Base-by-base conservation (phyloP, 768 basidiomycete species). In the Serendipita vermifera region DNA sequence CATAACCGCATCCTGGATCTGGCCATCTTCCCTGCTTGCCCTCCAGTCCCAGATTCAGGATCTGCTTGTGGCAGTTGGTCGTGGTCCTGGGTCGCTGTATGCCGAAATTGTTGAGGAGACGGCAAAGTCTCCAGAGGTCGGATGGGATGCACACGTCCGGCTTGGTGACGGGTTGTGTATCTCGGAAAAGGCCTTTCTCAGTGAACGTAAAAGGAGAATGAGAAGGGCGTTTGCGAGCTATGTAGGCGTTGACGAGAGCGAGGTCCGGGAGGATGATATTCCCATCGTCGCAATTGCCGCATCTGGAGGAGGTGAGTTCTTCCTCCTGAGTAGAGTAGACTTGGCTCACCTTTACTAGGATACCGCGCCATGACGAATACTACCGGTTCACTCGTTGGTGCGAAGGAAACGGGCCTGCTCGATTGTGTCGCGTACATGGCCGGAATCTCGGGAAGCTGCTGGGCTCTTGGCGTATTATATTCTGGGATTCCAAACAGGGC, bases 291-390 rank as follows among this genome's bases (percentile, higher is more conserved):
- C 67, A 3, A 57, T 67, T 33, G 67, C 67, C 0, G 65, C 62
- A 13, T 62, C 61, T 32, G 65, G 65, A n/a, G 65, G 65, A 33
- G 65, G 65, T n/a, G 57, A n/a, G 29, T 56, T 33, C 53, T 38
- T 58, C 5, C 6, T 32, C 3, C 40, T 48, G 55, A 55, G 33
- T 27, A 36, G 36, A 29, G 58, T 33, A 29, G 13, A 9, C 48
- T 17, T 36, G 15, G 31, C 39, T 58, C 14, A 38, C 17, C n/a
- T 57, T 5, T 33, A 22, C 5, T 32, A 59, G 64, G 64, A 1
- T 65, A 60, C 56, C 60, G 65, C 13, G 68, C 68, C 2, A 68
- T 68, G 65, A 56, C 64, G 40, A 65, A 65, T 51, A 68, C 67
- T 20, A 54, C 61, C 32, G 65, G 65, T 3, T 59, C 63, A 3